These are phyloP conservation scores for Yamadazyma ubonensis DNA, from an alignment of 805 yeast genomes.

Conservation along the genomic window DNA sequence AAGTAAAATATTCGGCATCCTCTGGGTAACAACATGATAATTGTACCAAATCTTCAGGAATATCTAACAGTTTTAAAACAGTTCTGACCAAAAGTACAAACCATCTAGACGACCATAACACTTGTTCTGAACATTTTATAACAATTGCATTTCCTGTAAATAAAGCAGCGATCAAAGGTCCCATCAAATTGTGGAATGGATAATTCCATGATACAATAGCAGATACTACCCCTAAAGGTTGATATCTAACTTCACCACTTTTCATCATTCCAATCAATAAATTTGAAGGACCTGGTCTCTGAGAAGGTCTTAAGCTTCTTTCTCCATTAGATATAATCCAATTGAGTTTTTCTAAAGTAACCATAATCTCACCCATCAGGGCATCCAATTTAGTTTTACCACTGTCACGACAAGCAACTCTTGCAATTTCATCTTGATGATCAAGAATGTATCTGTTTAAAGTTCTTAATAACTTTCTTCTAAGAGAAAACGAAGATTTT, in stretches of 20 bases:
- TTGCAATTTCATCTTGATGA: conserved; percentile 82
- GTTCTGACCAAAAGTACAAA: conserved; percentile 69
- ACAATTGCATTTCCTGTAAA: conserved; percentile 91
- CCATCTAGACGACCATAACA: conserved; percentile 88
- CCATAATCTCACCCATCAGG: conserved; percentile 93
- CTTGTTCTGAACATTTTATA: conserved; percentile 93
- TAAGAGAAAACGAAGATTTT: conserved; percentile 56
- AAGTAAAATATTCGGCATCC: conserved; percentile 80
- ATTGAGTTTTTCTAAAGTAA: conserved; percentile 85
- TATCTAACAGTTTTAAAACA: conserved; percentile 71
- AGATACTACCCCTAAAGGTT: conserved; percentile 85
- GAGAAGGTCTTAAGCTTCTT: conserved; percentile 61
- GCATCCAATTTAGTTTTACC: conserved; percentile 97
- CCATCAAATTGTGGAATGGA: conserved; percentile 91
- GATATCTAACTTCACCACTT: conserved; percentile 90
- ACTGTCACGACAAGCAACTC: conserved; percentile 93
- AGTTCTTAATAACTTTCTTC: conserved; percentile 71
- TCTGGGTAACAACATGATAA: conserved; percentile 86
- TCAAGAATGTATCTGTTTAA: conserved; percentile 68
- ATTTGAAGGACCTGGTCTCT: conserved; percentile 85
- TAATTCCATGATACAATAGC: conserved; percentile 97
- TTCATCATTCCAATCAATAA: conserved; percentile 79
- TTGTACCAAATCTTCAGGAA: conserved; percentile 82
- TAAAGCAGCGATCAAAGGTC: conserved; percentile 85
- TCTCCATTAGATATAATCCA: conserved; percentile 91